phyloP scores from a whole-genome alignment of 768 basidiomycete species.

The Lyophyllum atratum region DNA sequence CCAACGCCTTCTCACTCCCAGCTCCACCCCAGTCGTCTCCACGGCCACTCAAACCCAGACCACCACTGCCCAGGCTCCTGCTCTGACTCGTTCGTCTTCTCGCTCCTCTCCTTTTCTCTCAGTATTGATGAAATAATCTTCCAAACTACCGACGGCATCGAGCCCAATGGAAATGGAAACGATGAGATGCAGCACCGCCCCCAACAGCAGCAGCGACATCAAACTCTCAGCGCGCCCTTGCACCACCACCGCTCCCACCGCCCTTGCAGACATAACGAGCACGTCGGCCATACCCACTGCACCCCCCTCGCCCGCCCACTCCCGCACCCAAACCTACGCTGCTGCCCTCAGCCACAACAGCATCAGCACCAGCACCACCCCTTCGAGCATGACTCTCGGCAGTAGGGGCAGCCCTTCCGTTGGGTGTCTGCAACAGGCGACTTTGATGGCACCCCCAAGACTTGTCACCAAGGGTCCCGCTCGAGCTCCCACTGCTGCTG shows the following conservation, averaged over 20 bases:
- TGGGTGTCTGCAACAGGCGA: background rate
- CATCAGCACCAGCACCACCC: slow-evolving; percentile 8
- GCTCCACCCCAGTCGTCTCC: background rate
- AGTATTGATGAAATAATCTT: slow-evolving; percentile 49
- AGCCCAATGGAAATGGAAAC: background rate
- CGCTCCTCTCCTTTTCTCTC: slow-evolving; percentile 37
- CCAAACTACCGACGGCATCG: slow-evolving; percentile 32
- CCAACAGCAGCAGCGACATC: background rate
- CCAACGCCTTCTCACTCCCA: background rate
- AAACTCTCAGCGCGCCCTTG: background rate
- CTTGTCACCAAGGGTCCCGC: no score
- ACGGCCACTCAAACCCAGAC: background rate
- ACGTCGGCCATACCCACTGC: background rate
- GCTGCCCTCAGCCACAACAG: slow-evolving; percentile 4
- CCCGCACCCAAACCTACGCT: slow-evolving; percentile 10
- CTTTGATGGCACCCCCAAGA: no score
- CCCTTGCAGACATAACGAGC: background rate
- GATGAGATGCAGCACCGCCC: background rate
- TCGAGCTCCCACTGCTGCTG: background rate
- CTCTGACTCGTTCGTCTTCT: slow-evolving; percentile 26
- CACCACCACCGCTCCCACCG: slow-evolving; percentile 1
- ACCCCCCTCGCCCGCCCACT: background rate
- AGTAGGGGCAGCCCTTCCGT: background rate
- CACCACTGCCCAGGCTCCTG: slow-evolving; percentile 8
- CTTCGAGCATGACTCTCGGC: background rate